Evolutionary conservation across 2,329 filamentous ascomycete genomes (phyloP).

Genomic region (Aspergillus pseudoglaucus): DNA sequence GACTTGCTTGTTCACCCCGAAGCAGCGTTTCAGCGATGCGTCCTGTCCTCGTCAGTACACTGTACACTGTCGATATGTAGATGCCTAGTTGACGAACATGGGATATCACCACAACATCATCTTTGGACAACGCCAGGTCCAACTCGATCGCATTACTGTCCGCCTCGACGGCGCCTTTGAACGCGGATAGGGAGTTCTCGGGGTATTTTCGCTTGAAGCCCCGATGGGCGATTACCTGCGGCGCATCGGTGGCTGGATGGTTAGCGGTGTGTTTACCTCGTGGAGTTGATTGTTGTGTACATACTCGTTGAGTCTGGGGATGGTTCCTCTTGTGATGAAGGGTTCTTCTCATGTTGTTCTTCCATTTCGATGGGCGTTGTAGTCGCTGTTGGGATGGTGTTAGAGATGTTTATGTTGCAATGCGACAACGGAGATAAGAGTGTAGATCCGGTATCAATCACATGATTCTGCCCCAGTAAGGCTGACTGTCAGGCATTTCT

Average conservation of each 20-base stretch:
- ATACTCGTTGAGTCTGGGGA: not conserved
- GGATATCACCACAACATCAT: constrained; percentile 77
- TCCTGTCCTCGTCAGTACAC: constrained; percentile 48
- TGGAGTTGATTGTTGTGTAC: not conserved
- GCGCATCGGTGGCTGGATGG: not conserved
- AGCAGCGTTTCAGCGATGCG: constrained; percentile 70
- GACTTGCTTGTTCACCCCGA: constrained; percentile 65
- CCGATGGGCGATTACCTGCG: constrained; percentile 37
- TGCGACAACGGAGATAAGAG: too few species aligned
- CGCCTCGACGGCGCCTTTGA: constrained; percentile 63
- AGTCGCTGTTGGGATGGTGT: not conserved
- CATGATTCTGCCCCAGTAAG: too few species aligned
- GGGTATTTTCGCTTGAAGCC: constrained; percentile 63
- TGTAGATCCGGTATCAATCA: too few species aligned
- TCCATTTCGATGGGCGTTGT: not conserved
- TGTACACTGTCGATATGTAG: not conserved
- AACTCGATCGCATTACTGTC: constrained; percentile 81
- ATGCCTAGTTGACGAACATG: constrained; percentile 51
- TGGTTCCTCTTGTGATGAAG: not conserved
- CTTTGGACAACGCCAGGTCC: constrained; percentile 74
- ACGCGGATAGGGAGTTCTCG: constrained; percentile 80
- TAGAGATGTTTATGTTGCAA: not conserved
- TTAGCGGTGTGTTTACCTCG: not conserved
- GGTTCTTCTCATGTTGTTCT: not conserved
- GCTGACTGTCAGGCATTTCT: too few species aligned